phyloP scores from a whole-genome alignment of 805 yeast species.

The Sugiyamaella smithiae region DNA sequence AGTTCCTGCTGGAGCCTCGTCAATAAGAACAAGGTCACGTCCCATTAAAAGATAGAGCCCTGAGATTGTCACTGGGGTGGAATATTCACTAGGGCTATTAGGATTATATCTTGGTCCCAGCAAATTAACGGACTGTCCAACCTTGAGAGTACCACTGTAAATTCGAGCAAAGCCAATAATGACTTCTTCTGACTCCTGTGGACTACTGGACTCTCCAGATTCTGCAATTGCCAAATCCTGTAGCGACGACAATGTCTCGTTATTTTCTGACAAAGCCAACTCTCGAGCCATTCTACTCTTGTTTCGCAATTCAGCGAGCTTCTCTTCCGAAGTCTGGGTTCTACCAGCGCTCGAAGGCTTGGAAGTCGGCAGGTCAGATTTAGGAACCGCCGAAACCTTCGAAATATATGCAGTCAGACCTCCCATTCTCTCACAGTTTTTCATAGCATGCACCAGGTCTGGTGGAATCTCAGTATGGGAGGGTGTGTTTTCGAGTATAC shows the following conservation, averaged over 20 bases:
- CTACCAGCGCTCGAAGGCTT: slow-evolving; percentile 31
- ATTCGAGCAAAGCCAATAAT: slow-evolving; percentile 86
- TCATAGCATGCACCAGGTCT: slow-evolving; percentile 53
- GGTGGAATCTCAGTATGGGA: slow-evolving; percentile 49
- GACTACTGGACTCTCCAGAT: slow-evolving; percentile 25
- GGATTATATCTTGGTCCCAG: slow-evolving; percentile 90
- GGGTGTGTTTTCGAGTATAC: slow-evolving; percentile 60
- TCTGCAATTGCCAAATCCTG: slow-evolving; percentile 46
- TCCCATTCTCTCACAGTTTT: slow-evolving; percentile 62
- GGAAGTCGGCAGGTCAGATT: slow-evolving; percentile 67
- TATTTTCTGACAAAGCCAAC: slow-evolving; percentile 16
- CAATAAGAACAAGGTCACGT: slow-evolving; percentile 72
- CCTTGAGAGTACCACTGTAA: slow-evolving; percentile 75
- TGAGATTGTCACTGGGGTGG: slow-evolving; percentile 56
- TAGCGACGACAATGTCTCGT: slow-evolving; percentile 21
- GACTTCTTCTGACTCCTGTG: slow-evolving; percentile 57
- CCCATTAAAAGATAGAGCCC: slow-evolving; percentile 89
- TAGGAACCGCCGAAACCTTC: slow-evolving; percentile 83
- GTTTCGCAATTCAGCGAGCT: slow-evolving; percentile 25
- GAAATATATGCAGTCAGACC: slow-evolving; percentile 78
- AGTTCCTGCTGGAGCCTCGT: slow-evolving; percentile 88
- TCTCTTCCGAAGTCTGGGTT: slow-evolving; percentile 9
- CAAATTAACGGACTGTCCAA: slow-evolving; percentile 72
- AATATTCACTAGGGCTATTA: slow-evolving; percentile 50
- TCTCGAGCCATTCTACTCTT: slow-evolving; percentile 26